A percentile compares a stretch with the other conserved stretches of the same genome.
Evolutionary conservation across 805 yeast species (phyloP).

Genomic region (Ogataea paradorogensis): DNA sequence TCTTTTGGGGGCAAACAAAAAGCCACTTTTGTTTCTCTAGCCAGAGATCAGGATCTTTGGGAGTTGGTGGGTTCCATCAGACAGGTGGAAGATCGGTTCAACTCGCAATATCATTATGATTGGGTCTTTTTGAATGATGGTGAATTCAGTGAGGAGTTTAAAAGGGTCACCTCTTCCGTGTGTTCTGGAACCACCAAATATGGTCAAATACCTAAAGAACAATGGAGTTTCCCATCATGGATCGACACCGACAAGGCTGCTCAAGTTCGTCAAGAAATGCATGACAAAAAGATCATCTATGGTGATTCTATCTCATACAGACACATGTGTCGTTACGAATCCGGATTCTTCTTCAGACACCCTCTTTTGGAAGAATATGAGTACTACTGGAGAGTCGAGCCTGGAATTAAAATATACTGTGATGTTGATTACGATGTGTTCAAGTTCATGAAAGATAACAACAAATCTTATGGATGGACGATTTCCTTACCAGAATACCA

Average conservation of each 20-base stretch:
- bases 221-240: constrained; percentile 86
- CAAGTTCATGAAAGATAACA: constrained; percentile 76
- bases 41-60: constrained; percentile 71
- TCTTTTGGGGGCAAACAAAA: constrained; percentile 41
- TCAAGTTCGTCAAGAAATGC: constrained; percentile 51
- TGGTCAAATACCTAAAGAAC: constrained; percentile 77
- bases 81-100: constrained; percentile 87
- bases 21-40: constrained; percentile 80
- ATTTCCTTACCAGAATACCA: constrained; percentile 73
- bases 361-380: constrained; percentile 72
- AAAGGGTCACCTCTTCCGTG: constrained; percentile 58
- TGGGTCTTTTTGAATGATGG: constrained; percentile 95
- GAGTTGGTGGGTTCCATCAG: constrained; percentile 62
- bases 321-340: constrained; percentile 91
- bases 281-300: constrained; percentile 49
- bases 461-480: constrained; percentile 73
- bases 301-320: constrained; percentile 70
- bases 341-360: constrained; percentile 86
- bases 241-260: constrained; percentile 71
- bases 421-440: constrained; percentile 79
- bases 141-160: constrained; percentile 79
- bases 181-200: constrained; percentile 76
- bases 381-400: constrained; percentile 95
- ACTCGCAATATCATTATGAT: constrained; percentile 75
- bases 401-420: constrained; percentile 75